Base-by-base conservation (phyloP, 2,329 filamentous ascomycete genomes). In the Cladophialophora exuberans region DNA sequence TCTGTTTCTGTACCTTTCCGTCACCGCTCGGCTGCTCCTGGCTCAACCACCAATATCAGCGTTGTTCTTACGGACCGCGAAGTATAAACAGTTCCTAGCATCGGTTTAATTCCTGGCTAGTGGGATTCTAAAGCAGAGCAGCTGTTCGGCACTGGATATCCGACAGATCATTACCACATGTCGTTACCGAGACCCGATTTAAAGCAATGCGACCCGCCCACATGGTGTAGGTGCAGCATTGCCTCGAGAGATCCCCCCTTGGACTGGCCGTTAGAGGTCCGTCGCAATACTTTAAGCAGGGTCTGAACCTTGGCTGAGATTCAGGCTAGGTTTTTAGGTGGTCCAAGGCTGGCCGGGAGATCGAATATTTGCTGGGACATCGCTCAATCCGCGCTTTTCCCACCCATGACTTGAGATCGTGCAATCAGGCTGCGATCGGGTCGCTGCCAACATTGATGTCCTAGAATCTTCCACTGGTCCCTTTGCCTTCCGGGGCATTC, bases 321-420 rank as follows among this genome's bases (percentile, higher is more conserved):
- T 25, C 22, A 44, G 15, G 25, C 22, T 44, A 44, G 42, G 17
- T n/a, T 49, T 30, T 23, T 13, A 48, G 46, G 33, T 39, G 31
- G 25, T 38, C 46, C 46, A 39, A 49, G 33, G 33, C 46, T 49
- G 46, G 26, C 33, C 22, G 11, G 26, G 36, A 17, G 33, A 57
- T 57, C 55, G 55, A 48, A 26, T 11, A 44, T 57, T 54, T 50
- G 49, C 31, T 22, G 39, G 39, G 22, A 15, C 51, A 57, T 57
- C 55, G 44, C 39, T 42, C 22, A 36, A 30, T 38, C 28, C 6
- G 2, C 2, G 13, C 9, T 7, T 17, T 25, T 43, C 44, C 7
- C 20, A 41, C 18, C 25, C 33, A 35, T n/a, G 25, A 10, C 31
- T 6, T 26, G 25, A 53, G 55, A 57, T 57, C 55, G 55, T 22